These are phyloP conservation scores for Kwoniella dendrophila DNA, from an alignment of 768 basidiomycete species.

Conservation along the genomic window DNA sequence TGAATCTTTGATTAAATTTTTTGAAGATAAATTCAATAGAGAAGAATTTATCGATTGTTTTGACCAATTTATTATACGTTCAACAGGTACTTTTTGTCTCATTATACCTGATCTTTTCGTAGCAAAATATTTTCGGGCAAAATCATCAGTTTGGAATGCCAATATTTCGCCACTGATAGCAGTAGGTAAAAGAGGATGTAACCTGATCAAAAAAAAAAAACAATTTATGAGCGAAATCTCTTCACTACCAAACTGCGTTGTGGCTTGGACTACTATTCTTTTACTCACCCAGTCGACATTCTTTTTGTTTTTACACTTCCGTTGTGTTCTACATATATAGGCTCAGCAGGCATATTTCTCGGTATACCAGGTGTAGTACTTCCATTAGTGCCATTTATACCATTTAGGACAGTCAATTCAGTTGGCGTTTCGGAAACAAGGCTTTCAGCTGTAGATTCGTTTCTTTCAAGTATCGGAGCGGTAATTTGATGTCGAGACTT, in stretches of 20 bases:
- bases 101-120: slow-evolving; percentile 80
- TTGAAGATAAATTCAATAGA: slow-evolving; percentile 68
- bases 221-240: neutral
- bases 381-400: slow-evolving; percentile 6
- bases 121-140: slow-evolving; percentile 83
- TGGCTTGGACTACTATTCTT: no score
- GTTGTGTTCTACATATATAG: slow-evolving; percentile 28
- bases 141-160: slow-evolving; percentile 82
- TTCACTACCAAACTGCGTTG: no score
- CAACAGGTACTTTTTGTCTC: slow-evolving; percentile 72
- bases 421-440: slow-evolving; percentile 2
- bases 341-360: slow-evolving; percentile 15
- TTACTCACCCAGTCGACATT: slow-evolving; percentile 68
- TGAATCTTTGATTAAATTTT: slow-evolving; percentile 73
- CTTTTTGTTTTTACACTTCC: slow-evolving; percentile 46
- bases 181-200: slow-evolving; percentile 74
- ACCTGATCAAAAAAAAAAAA: slow-evolving; percentile 58
- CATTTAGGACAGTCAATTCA: slow-evolving; percentile 1
- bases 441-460: slow-evolving; percentile 12
- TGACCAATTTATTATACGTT: slow-evolving; percentile 90
- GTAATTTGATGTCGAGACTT: neutral
- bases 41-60: slow-evolving; percentile 74
- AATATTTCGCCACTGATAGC: slow-evolving; percentile 82
- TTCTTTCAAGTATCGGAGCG: slow-evolving; percentile 7
- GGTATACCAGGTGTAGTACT: slow-evolving; percentile 2